These are phyloP conservation scores for Aspergillus felis DNA, from an alignment of 2,329 filamentous ascomycete species.

Conservation along the genomic window DNA sequence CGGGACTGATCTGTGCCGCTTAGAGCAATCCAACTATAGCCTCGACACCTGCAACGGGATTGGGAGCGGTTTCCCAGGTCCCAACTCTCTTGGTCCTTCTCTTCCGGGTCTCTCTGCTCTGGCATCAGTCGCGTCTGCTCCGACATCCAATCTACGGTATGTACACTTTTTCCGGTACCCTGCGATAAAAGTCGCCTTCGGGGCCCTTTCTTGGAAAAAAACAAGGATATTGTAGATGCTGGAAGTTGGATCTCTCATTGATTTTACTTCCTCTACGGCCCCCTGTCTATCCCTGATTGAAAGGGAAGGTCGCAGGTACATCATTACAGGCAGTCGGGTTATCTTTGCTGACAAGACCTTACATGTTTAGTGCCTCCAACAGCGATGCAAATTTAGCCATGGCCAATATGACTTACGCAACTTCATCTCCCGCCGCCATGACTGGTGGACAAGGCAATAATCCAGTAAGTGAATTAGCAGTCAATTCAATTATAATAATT, in stretches of 20 bases:
- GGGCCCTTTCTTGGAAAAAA: background rate
- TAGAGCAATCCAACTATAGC: slow-evolving; percentile 26
- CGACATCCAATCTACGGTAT: slow-evolving; percentile 51
- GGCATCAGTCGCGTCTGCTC: slow-evolving; percentile 54
- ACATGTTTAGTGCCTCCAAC: slow-evolving; percentile 27
- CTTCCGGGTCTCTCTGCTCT: slow-evolving; percentile 58
- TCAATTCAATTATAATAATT: slow-evolving; percentile 10
- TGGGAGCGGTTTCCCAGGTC: slow-evolving; percentile 23
- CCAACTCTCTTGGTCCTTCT: slow-evolving; percentile 37
- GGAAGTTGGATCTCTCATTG: background rate
- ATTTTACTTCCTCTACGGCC: background rate
- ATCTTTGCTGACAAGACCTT: slow-evolving; percentile 21
- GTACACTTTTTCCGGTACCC: slow-evolving; percentile 14
- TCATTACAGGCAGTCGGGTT: slow-evolving; percentile 11
- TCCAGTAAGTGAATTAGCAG: slow-evolving; percentile 34
- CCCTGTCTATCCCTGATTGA: background rate
- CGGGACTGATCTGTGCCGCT: slow-evolving; percentile 26
- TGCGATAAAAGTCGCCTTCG: background rate
- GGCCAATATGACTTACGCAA: slow-evolving; percentile 59
- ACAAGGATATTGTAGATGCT: background rate
- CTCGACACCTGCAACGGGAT: slow-evolving; percentile 21
- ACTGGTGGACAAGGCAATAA: slow-evolving; percentile 57
- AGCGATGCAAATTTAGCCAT: slow-evolving; percentile 50
- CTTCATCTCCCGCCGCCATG: slow-evolving; percentile 62
- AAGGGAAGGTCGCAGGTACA: background rate